These are phyloP conservation scores for Geranium incanum DNA, from an alignment of 441 rosid species.

Conservation along the genomic window DNA sequence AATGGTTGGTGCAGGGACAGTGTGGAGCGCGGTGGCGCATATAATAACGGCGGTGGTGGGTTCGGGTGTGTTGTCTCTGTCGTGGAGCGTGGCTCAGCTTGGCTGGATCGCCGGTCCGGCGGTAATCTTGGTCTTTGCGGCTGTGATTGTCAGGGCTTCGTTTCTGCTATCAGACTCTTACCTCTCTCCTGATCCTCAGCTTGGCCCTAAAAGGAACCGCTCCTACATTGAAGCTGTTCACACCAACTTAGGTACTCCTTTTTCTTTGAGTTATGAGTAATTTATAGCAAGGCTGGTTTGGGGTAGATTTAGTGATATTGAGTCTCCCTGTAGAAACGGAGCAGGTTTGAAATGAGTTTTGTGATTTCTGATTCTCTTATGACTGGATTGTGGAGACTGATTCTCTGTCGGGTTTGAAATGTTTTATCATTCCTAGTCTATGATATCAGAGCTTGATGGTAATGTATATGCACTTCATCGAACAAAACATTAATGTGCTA, in stretches of 20 bases:
- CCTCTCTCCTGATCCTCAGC: constrained; percentile 36
- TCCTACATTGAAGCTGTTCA: constrained; percentile 36
- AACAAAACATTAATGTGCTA: too few species aligned
- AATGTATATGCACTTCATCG: too few species aligned
- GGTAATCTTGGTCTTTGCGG: constrained; percentile 27
- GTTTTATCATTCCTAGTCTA: too few species aligned
- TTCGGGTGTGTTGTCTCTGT: constrained; percentile 41
- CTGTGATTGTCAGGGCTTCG: constrained; percentile 21
- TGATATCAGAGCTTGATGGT: too few species aligned
- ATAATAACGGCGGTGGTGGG: constrained; percentile 47
- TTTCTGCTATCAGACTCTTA: constrained; percentile 30
- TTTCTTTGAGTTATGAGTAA: background rate
- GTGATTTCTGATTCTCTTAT: too few species aligned
- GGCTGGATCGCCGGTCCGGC: constrained; percentile 48
- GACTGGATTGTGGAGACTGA: too few species aligned
- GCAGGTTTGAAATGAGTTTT: too few species aligned
- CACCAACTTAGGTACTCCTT: constrained; percentile 25
- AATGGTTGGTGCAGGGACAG: constrained; percentile 21
- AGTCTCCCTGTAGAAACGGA: too few species aligned
- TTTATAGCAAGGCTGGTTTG: too few species aligned
- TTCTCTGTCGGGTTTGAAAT: too few species aligned
- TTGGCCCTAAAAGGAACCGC: constrained; percentile 29
- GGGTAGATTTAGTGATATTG: too few species aligned
- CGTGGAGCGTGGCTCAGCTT: constrained; percentile 42
- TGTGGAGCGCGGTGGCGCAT: constrained; percentile 43